phyloP scores from a whole-genome alignment of 257 asterid species.

The Ajuga chamaepitys region DNA sequence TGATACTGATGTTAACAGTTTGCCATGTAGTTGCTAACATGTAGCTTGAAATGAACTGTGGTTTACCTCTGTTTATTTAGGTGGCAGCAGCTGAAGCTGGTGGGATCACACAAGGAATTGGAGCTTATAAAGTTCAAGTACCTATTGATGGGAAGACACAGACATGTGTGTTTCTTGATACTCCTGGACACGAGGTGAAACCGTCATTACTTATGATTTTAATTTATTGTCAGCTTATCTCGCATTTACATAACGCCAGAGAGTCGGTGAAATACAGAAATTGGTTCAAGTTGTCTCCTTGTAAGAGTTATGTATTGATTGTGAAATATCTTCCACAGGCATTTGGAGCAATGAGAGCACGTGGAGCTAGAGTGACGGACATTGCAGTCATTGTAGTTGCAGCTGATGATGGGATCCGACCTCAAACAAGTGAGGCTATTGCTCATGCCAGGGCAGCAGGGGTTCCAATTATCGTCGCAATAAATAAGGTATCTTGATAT shows the following conservation, averaged over 20 bases:
- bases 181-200: slow-evolving; percentile 98
- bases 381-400: slow-evolving; percentile 95
- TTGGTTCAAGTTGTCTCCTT: not conserved
- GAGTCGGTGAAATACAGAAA: too few relatives aligned
- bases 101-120: slow-evolving; percentile 98
- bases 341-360: slow-evolving; percentile 99
- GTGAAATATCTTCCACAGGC: slow-evolving; percentile 42
- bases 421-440: slow-evolving; percentile 93
- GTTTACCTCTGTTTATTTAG: slow-evolving; percentile 30
- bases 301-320: slow-evolving; percentile 10
- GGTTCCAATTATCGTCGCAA: slow-evolving; percentile 84
- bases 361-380: slow-evolving; percentile 97
- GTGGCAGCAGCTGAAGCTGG: slow-evolving; percentile 96
- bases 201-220: not conserved
- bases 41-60: slow-evolving; percentile 17
- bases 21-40: not conserved
- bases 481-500: slow-evolving; percentile 60
- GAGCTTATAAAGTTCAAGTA: slow-evolving; percentile 91
- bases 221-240: not conserved
- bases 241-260: not conserved
- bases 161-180: slow-evolving; percentile 89
- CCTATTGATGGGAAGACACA: slow-evolving; percentile 74
- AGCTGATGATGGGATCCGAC: slow-evolving; percentile 94
- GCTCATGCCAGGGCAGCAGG: slow-evolving; percentile 97
- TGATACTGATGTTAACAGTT: not conserved